phyloP scores from a whole-genome alignment of 345 rosid species.

The Brassica juncea region DNA sequence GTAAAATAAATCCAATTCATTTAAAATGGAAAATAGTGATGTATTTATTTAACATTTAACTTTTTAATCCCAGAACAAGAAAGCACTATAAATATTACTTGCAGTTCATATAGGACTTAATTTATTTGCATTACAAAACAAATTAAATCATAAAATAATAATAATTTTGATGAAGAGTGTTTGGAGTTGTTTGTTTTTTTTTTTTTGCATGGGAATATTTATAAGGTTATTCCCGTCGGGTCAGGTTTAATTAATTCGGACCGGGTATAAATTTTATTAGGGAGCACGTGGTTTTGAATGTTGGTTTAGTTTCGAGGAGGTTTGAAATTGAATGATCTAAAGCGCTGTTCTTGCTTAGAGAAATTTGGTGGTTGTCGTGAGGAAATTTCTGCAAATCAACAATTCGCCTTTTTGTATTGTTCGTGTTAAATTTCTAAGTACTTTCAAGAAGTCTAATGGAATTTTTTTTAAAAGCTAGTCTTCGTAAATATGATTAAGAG shows the following conservation, averaged over 20 bases:
- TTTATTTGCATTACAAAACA: too few species aligned
- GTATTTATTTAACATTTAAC: too few species aligned
- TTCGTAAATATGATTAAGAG: slow-evolving; percentile 14
- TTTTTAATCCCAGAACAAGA: too few species aligned
- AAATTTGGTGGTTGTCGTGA: slow-evolving; percentile 18
- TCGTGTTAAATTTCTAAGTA: slow-evolving; percentile 37
- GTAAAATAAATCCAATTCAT: too few species aligned
- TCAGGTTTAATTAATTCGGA: not conserved
- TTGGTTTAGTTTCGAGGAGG: too few species aligned
- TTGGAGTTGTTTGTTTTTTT: slow-evolving; percentile 23
- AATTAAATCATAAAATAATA: too few species aligned
- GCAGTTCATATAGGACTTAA: too few species aligned
- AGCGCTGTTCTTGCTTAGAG: too few species aligned
- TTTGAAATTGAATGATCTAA: too few species aligned
- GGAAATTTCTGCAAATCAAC: slow-evolving; percentile 35
- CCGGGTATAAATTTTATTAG: not conserved
- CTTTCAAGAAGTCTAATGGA: slow-evolving; percentile 37
- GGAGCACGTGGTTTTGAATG: too few species aligned
- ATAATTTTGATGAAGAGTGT: slow-evolving; percentile 27
- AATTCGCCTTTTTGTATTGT: slow-evolving; percentile 5
- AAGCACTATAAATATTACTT: too few species aligned
- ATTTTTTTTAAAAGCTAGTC: slow-evolving; percentile 17
- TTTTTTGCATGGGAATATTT: slow-evolving; percentile 27
- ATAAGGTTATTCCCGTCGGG: slow-evolving; percentile 2
- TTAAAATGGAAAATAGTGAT: too few species aligned